Percentiles rank a stretch among this genome's conserved stretches.
Conservation (phyloP, 2,329 filamentous ascomycete species). For the Amesomyces nigricolor region DNA sequence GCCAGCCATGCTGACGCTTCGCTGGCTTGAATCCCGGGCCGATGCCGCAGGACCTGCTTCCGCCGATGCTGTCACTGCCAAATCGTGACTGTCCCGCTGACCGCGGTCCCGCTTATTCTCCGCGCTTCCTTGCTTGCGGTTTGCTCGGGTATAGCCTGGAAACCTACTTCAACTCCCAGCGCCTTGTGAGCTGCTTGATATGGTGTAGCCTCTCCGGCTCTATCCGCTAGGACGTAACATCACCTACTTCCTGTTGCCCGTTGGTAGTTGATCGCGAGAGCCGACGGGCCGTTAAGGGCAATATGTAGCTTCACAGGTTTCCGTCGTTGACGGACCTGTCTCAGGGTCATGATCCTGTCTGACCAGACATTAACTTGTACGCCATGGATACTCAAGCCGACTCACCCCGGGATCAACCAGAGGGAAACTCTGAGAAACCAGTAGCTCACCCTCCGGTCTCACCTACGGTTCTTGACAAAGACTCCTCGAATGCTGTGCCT, state of each 20-base stretch:
- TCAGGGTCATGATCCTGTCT: not conserved
- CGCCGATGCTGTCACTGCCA: not conserved
- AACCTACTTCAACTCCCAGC: not conserved
- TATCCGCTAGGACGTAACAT: not conserved
- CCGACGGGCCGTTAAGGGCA: not conserved
- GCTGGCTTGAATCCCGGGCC: not conserved
- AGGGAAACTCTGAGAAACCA: not conserved
- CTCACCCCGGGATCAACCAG: not conserved
- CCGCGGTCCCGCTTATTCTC: constrained; percentile 15
- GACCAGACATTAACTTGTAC: not conserved
- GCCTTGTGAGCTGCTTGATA: not conserved
- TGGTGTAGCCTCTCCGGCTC: not conserved
- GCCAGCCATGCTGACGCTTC: not conserved
- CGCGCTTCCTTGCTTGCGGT: constrained; percentile 4
- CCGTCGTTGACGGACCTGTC: not conserved
- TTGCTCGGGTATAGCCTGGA: constrained; percentile 11
- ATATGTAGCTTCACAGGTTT: too few species aligned
- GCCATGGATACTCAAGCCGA: not conserved
- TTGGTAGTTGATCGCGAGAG: not conserved
- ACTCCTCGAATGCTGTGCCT: not conserved
- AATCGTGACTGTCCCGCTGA: not conserved
- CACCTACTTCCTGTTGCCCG: not conserved
- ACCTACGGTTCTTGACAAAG: not conserved
- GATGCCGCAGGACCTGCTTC: constrained; percentile 14
- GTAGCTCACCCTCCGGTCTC: not conserved